Evolutionary conservation across 768 basidiomycete species (phyloP).

Genomic region (Boletus patriciae): DNA sequence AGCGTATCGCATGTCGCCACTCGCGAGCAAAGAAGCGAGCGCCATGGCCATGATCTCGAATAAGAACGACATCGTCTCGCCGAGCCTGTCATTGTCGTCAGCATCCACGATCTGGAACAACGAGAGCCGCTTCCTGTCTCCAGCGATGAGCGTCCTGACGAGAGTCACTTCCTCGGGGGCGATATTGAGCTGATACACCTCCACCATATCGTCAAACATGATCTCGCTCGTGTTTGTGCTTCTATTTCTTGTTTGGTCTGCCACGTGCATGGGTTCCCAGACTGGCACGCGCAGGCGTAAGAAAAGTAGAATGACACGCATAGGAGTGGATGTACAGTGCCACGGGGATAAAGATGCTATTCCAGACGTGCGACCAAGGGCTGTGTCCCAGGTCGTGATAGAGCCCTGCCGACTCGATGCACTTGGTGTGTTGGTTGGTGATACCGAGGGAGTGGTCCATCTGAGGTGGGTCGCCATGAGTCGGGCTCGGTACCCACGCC

Average conservation of each 20-base stretch:
- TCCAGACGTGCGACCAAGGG: no score
- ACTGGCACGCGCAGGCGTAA: no score
- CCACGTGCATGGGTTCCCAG: background rate
- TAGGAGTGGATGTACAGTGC: no score
- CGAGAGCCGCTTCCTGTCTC: conserved; percentile 41
- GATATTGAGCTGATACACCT: conserved; percentile 54
- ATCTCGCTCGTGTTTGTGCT: conserved; percentile 75
- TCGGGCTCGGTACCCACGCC: conserved; percentile 77
- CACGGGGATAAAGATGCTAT: no score
- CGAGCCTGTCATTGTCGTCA: conserved; percentile 17
- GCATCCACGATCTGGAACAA: background rate
- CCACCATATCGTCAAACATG: conserved; percentile 74
- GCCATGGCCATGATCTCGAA: conserved; percentile 80
- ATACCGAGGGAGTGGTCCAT: conserved; percentile 63
- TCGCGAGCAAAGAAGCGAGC: background rate
- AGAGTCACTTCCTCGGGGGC: conserved; percentile 50
- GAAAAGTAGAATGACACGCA: no score
- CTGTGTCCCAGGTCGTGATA: no score
- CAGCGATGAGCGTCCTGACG: conserved; percentile 78
- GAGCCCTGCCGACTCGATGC: no score
- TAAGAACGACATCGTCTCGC: conserved; percentile 64
- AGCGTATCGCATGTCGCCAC: background rate
- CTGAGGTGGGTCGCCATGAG: conserved; percentile 59
- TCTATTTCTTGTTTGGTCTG: conserved; percentile 57
- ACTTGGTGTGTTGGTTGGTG: conserved; percentile 68